Evolutionary conservation across 768 basidiomycete genomes (phyloP).

Genomic region (Pseudohyphozyma bogoriensis): DNA sequence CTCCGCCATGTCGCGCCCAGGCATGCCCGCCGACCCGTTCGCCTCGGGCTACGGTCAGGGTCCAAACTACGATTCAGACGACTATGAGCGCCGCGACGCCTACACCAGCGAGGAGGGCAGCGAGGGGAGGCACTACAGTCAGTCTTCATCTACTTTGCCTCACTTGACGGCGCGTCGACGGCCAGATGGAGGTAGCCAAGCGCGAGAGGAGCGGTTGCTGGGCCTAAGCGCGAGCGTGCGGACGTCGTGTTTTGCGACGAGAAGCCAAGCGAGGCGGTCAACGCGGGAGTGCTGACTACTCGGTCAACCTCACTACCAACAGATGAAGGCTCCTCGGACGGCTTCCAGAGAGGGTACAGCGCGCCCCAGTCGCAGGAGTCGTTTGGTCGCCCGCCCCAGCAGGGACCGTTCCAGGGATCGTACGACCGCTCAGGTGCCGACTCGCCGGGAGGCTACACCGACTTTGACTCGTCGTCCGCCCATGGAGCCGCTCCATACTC

Average conservation of each 20-base stretch:
- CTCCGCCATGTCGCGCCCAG: neutral
- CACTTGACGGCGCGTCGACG: too few species aligned
- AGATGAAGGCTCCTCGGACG: slow-evolving; percentile 23
- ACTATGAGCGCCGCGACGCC: neutral
- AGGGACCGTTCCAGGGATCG: slow-evolving; percentile 14
- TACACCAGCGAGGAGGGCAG: neutral
- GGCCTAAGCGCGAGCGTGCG: neutral
- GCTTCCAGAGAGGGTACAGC: slow-evolving; percentile 15
- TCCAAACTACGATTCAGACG: neutral
- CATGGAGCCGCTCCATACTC: slow-evolving; percentile 23
- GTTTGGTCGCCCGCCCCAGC: slow-evolving; percentile 2
- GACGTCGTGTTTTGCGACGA: neutral
- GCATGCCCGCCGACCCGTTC: neutral
- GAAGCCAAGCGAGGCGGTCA: neutral
- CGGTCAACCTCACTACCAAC: neutral
- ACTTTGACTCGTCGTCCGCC: slow-evolving; percentile 17
- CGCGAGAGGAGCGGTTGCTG: too few species aligned
- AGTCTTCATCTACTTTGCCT: neutral
- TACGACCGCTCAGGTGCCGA: slow-evolving; percentile 9
- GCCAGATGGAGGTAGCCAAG: too few species aligned
- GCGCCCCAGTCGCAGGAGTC: neutral
- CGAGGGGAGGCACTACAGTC: neutral
- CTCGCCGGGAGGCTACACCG: slow-evolving; percentile 19
- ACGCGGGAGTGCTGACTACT: neutral
- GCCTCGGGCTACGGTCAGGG: neutral